Conservation (phyloP, 495 filamentous ascomycete species). For the Annulohypoxylon stygium region DNA sequence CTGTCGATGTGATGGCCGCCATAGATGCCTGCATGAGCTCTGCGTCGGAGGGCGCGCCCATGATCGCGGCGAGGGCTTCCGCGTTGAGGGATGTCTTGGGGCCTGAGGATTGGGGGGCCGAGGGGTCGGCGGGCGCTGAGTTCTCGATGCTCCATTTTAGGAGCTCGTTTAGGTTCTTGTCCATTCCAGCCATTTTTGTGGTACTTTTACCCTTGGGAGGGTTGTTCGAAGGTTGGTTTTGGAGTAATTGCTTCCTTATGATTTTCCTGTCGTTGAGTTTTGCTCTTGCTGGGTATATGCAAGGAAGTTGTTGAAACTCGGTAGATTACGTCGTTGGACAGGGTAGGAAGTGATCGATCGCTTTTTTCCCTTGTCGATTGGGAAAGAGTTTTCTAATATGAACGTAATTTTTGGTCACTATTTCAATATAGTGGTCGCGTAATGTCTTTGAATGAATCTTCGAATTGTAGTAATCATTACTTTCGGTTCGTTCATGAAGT, state of each 20-base stretch:
- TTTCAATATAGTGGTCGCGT: not conserved
- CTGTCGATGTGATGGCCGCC: constrained; percentile 72
- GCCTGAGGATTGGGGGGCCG: constrained; percentile 51
- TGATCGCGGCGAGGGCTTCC: constrained; percentile 75
- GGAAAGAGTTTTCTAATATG: not conserved
- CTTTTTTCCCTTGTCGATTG: constrained; percentile 5
- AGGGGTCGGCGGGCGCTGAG: constrained; percentile 64
- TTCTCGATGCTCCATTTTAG: constrained; percentile 96
- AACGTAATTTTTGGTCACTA: not conserved
- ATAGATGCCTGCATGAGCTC: constrained; percentile 90
- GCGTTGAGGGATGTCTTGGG: constrained; percentile 66
- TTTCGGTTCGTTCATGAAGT: not conserved
- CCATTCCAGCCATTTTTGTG: constrained; percentile 51
- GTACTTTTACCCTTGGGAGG: not conserved
- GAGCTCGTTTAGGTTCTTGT: constrained; percentile 72
- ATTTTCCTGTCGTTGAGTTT: constrained; percentile 7
- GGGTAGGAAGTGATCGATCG: constrained; percentile 14
- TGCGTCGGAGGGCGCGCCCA: constrained; percentile 85
- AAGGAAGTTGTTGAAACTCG: constrained; percentile 28
- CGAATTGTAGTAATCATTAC: not conserved
- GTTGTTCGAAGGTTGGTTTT: not conserved
- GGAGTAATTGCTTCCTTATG: not conserved
- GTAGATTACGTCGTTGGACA: constrained; percentile 40
- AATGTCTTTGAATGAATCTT: not conserved
- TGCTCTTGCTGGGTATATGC: not conserved